Percentiles rank a stretch among this genome's conserved stretches.
phyloP scores from a whole-genome alignment of 441 rosid species.

The Erodium chrysanthum region DNA sequence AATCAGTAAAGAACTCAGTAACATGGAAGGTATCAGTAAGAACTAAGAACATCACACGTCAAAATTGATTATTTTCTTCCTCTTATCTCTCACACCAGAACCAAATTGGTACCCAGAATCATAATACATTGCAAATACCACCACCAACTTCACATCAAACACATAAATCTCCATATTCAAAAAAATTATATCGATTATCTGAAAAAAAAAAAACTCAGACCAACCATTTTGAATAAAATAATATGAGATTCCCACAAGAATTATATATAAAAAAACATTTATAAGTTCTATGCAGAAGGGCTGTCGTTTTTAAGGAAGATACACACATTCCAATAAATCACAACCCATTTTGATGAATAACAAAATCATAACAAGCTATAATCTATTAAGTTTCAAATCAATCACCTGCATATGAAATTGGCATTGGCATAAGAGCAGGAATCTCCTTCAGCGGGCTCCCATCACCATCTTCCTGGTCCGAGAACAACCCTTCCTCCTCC shows the following conservation, averaged over 20 bases:
- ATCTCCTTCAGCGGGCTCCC: conserved; percentile 36
- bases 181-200: not conserved
- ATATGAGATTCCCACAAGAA: not conserved
- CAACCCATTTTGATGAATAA: not conserved
- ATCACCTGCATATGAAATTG: conserved; percentile 23
- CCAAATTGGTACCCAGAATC: conserved; percentile 3
- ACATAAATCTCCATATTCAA: not conserved
- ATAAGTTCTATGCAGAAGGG: not conserved
- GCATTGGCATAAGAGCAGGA: conserved; percentile 6
- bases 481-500: conserved; percentile 60
- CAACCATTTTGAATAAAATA: too few species aligned
- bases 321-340: not conserved
- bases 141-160: not conserved
- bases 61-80: not conserved
- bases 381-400: not conserved
- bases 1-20: not conserved
- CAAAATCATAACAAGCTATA: not conserved
- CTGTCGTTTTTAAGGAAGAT: not conserved
- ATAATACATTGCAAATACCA: conserved; percentile 2
- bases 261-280: not conserved
- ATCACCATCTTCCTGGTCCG: conserved; percentile 54
- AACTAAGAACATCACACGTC: not conserved
- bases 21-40: not conserved
- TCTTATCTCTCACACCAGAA: not conserved
- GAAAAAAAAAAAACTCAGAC: not conserved